Conservation (phyloP, 768 basidiomycete genomes). For the Lentinula detonsa region DNA sequence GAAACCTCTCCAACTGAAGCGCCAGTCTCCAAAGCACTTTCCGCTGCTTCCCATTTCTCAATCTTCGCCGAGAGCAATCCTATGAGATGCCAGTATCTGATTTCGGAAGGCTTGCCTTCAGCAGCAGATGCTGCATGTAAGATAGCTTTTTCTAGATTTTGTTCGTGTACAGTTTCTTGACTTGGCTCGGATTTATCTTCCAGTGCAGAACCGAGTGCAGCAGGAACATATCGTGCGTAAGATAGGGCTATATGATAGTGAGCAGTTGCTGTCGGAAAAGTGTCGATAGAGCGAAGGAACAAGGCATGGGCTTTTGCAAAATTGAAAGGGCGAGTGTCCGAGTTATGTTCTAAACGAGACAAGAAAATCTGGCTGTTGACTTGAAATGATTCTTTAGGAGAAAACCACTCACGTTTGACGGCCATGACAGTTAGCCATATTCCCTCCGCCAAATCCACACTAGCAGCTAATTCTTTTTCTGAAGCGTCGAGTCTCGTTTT, state of each 20-base stretch:
- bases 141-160: slow-evolving; percentile 65
- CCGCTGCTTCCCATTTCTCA: slow-evolving; percentile 77
- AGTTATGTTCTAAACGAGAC: slow-evolving; percentile 51
- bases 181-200: background rate
- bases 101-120: slow-evolving; percentile 53
- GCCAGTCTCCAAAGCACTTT: slow-evolving; percentile 73
- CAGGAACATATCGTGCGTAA: slow-evolving; percentile 55
- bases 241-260: slow-evolving; percentile 82
- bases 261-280: slow-evolving; percentile 46
- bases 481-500: slow-evolving; percentile 43
- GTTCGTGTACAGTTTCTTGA: slow-evolving; percentile 12
- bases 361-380: background rate
- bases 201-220: slow-evolving; percentile 4
- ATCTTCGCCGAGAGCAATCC: slow-evolving; percentile 74
- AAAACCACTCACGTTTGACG: slow-evolving; percentile 45
- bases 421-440: slow-evolving; percentile 69
- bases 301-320: slow-evolving; percentile 52
- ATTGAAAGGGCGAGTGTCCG: slow-evolving; percentile 49
- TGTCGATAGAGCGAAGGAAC: slow-evolving; percentile 41
- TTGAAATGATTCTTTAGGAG: background rate
- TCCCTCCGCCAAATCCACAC: slow-evolving; percentile 64
- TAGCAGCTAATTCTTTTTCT: slow-evolving; percentile 50
- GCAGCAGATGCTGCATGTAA: slow-evolving; percentile 65
- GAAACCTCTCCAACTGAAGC: slow-evolving; percentile 45
- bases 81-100: slow-evolving; percentile 88